These are phyloP conservation scores for Neofusicoccum laricinum DNA, from an alignment of 2,329 filamentous ascomycete species.

Conservation along the genomic window DNA sequence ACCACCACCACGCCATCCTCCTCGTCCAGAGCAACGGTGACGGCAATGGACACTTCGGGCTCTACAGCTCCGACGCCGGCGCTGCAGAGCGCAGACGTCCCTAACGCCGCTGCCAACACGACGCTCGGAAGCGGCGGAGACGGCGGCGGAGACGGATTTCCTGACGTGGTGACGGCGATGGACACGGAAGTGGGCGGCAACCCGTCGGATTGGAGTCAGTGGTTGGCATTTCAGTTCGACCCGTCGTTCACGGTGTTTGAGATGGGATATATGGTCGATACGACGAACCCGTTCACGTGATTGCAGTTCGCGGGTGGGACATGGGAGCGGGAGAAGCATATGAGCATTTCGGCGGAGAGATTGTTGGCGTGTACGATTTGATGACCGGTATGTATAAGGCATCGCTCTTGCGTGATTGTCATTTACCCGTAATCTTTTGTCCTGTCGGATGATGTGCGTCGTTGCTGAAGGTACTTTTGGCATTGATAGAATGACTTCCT, in stretches of 20 bases:
- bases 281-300: background rate
- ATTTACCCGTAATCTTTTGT: too few relatives aligned
- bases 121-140: background rate
- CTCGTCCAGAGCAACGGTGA: background rate
- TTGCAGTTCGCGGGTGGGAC: background rate
- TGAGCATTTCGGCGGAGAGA: too few relatives aligned
- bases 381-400: too few relatives aligned
- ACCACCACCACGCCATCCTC: background rate
- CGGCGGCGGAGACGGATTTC: background rate
- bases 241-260: constrained; percentile 6
- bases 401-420: too few relatives aligned
- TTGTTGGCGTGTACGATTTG: too few relatives aligned
- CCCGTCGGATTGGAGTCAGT: constrained; percentile 9
- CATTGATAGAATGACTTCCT: too few relatives aligned
- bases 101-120: background rate
- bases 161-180: background rate
- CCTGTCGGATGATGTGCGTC: too few relatives aligned
- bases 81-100: background rate
- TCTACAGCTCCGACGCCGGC: background rate
- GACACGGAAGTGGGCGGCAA: background rate
- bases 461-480: too few relatives aligned
- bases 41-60: background rate
- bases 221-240: constrained; percentile 12
- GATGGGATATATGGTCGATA: background rate
- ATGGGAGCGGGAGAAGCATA: too few relatives aligned